Evolutionary conservation across 805 yeast genomes (phyloP).

Genomic region (Lachancea lanzarotensis): DNA sequence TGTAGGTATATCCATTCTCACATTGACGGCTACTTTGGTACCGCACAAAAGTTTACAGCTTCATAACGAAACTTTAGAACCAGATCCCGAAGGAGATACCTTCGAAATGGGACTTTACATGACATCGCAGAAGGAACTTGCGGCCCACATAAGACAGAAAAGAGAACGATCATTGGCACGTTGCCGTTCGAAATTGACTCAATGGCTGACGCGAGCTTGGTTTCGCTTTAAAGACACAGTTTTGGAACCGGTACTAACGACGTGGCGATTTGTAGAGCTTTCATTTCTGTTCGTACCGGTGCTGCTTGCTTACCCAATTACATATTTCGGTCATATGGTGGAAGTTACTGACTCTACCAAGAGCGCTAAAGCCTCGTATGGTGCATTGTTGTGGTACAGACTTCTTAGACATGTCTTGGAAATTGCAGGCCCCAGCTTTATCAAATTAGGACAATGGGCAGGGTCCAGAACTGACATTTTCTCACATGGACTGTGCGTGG

Average conservation of each 20-base stretch:
- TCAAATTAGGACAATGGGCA: conserved; percentile 97
- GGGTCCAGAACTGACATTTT: conserved; percentile 94
- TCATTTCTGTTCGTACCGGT: conserved; percentile 65
- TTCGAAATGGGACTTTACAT: conserved; percentile 60
- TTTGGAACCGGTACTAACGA: conserved; percentile 62
- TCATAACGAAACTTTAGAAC: conserved; percentile 16
- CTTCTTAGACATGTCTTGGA: conserved; percentile 63
- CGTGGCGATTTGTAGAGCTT: conserved; percentile 64
- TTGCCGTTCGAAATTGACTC: conserved; percentile 14
- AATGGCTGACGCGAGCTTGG: conserved; percentile 36
- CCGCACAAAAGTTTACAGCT: background rate
- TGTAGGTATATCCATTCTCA: background rate
- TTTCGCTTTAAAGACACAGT: conserved; percentile 48
- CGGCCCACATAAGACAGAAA: conserved; percentile 32
- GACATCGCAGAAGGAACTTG: conserved; percentile 53
- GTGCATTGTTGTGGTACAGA: conserved; percentile 66
- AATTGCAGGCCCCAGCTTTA: conserved; percentile 85
- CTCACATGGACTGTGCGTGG: conserved; percentile 69
- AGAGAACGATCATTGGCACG: conserved; percentile 28
- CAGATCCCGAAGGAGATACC: conserved; percentile 51
- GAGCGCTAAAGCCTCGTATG: conserved; percentile 41
- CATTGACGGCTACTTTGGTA: background rate
- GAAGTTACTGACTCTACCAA: conserved; percentile 14
- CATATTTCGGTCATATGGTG: conserved; percentile 27
- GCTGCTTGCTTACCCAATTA: conserved; percentile 54